A percentile compares a stretch with the other conserved stretches of the same genome.
These are phyloP conservation scores for Metschnikowia aberdeeniae DNA, from an alignment of 805 yeast genomes.

Conservation along the genomic window DNA sequence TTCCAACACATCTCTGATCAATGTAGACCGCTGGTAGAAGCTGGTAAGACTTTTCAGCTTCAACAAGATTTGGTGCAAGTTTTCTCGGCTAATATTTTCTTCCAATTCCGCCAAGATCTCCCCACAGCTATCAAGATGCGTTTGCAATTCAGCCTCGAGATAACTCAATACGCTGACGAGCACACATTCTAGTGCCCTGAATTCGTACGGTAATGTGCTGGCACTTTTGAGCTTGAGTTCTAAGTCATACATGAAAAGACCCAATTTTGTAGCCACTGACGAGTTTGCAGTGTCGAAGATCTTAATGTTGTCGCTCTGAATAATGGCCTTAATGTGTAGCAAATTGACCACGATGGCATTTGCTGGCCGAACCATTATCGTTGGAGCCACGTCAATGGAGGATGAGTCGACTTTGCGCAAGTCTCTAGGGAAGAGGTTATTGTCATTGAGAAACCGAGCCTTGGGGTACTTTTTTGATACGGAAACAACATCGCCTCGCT, in stretches of 20 bases:
- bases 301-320: constrained; percentile 74
- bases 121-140: constrained; percentile 57
- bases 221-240: constrained; percentile 59
- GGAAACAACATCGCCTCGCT: constrained; percentile 61
- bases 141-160: constrained; percentile 69
- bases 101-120: constrained; percentile 66
- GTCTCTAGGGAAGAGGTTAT: constrained; percentile 81
- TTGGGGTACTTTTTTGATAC: constrained; percentile 73
- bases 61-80: constrained; percentile 66
- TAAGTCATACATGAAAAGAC: constrained; percentile 79
- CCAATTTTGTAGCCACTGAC: constrained; percentile 64
- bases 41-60: constrained; percentile 66
- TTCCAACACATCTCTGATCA: constrained; percentile 78
- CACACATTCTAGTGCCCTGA: constrained; percentile 78
- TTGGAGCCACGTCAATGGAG: constrained; percentile 79
- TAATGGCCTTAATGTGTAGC: constrained; percentile 82
- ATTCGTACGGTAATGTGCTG: constrained; percentile 52
- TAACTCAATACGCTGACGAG: constrained; percentile 75
- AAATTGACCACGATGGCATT: constrained; percentile 77
- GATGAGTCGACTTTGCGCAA: constrained; percentile 76
- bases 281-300: constrained; percentile 75
- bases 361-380: constrained; percentile 71
- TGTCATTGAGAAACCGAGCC: constrained; percentile 62
- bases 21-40: constrained; percentile 68
- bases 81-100: constrained; percentile 71